phyloP scores from a whole-genome alignment of 2,329 filamentous ascomycete species.

The Aureobasidium leucospermi region DNA sequence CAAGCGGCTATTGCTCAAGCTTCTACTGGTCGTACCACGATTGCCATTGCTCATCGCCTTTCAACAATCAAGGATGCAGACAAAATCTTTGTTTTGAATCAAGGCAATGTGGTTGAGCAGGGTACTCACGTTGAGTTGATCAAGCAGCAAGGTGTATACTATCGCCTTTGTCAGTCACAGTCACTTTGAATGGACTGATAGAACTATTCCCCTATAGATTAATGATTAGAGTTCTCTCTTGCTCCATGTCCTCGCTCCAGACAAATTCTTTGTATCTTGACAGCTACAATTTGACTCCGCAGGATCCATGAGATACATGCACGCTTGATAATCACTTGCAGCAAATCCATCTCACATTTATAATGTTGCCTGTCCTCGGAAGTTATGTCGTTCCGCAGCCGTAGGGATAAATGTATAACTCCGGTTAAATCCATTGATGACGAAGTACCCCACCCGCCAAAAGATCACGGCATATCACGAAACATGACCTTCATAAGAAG shows the following conservation, averaged over 20 bases:
- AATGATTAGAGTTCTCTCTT: neutral
- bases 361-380: neutral
- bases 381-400: neutral
- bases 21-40: conserved; percentile 27
- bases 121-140: conserved; percentile 44
- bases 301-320: too few species aligned
- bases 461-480: conserved; percentile 2
- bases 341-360: too few species aligned
- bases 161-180: neutral
- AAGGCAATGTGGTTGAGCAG: conserved; percentile 40
- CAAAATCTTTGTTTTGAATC: conserved; percentile 41
- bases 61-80: conserved; percentile 36
- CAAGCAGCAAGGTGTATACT: conserved; percentile 23
- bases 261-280: too few species aligned
- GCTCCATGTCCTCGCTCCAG: too few species aligned
- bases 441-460: neutral
- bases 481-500: neutral
- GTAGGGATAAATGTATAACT: neutral
- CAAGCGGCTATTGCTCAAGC: conserved; percentile 34
- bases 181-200: neutral
- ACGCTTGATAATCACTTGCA: too few species aligned
- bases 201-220: neutral
- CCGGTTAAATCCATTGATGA: conserved; percentile 10
- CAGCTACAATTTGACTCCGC: too few species aligned
- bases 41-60: conserved; percentile 39